Base-by-base conservation (phyloP, 768 basidiomycete species). In the Omphalotus guepiniiformis region DNA sequence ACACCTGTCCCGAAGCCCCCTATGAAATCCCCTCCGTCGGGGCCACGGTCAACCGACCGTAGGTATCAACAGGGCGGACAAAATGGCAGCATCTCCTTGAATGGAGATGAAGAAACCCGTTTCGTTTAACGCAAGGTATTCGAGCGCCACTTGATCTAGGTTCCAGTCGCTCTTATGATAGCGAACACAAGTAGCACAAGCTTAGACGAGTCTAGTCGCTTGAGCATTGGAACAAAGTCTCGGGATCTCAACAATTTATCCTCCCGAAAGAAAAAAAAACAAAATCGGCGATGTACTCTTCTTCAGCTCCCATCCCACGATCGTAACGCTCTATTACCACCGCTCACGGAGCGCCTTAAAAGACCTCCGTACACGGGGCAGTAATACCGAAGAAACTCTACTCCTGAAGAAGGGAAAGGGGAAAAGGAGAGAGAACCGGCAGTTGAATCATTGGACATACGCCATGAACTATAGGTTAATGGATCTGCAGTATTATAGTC, bases 11-110 rank as follows among this genome's bases (percentile, higher is more conserved):
- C n/a, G n/a, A 85, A 88, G 60, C 79, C 79, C 0, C 82, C 86
- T 1, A 88, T 88, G n/a, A 45, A 86, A 85, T 55, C 66, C 71
- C 15, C 57, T 64, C 12, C 52, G 58, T 1, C 72, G n/a, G n/a
- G n/a, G 69, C 29, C 76, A 74, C 12, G 83, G 83, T 6, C 75
- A 78, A 48, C 82, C 88, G 0, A 80, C 84, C 0, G 70, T 89
- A 9, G 84, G 83, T n/a, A 72, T 91, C n/a, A n/a, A n/a, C 8
- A 75, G 85, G 0, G 74, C 83, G 2, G 88, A 90, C 51, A 86
- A 90, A 61, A 88, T 91, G 85, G 84, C 83, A 0, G 86, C 83
- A 1, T n/a, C n/a, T 91, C 91, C 57, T 63, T 91, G 52, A 81
- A 67, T 5, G n/a, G 88, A 91, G 61, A 81, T 91, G 74, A 90